Evolutionary conservation across 2,329 filamentous ascomycete genomes (phyloP), one percentile per base, ranked within the genome.

Genomic region (Fusarium sp.): DNA sequence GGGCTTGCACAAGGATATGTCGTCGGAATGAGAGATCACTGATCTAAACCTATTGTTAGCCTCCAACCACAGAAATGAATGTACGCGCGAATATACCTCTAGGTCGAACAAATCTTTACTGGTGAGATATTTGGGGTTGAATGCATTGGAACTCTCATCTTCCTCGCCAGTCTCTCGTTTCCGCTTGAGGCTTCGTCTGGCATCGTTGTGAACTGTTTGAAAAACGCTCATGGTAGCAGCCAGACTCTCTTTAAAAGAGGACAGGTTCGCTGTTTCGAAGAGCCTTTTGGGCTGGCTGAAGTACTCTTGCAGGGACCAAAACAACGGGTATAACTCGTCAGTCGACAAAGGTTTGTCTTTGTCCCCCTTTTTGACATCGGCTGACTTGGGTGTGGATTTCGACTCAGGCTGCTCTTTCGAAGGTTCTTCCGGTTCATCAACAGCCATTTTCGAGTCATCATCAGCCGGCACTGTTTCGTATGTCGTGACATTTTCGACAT

Each of bases 61-160:
- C 53, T 32, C 22, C n/a, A 24, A 8, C 40, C 5, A 26, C 5
- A n/a, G 19, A 4, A 10, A 26, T 10, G 11, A 9, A 22, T 19
- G 15, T 6, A n/a, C 13, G 7, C 4, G 9, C 24, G 15, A 54
- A 26, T 45, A 62, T 84, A 93, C 92, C 86, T 99, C 96, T 45
- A 99, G 87, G 74, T 96, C 93, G 78, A 99, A 99, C 2, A 99
- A 84, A 77, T 99, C 96, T 68, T 92, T 88, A 78, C 94, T 98
- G n/a, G 96, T 99, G 19, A 99, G 86, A 77, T 99, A 99, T 76
- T 98, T 99, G 2, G 96, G 95, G 74, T 99, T 99, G 81, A 97
- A 98, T 24, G 76, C 71, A 53, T 77, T 78, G 2, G 73, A 67
- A 17, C 68, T 66, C 55, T 88, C 86, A 9, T 87, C 87, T 51